Evolutionary conservation across 495 filamentous ascomycete species (phyloP), one percentile per base, ranked within the genome.

Genomic region (Penicillium bialowiezense): DNA sequence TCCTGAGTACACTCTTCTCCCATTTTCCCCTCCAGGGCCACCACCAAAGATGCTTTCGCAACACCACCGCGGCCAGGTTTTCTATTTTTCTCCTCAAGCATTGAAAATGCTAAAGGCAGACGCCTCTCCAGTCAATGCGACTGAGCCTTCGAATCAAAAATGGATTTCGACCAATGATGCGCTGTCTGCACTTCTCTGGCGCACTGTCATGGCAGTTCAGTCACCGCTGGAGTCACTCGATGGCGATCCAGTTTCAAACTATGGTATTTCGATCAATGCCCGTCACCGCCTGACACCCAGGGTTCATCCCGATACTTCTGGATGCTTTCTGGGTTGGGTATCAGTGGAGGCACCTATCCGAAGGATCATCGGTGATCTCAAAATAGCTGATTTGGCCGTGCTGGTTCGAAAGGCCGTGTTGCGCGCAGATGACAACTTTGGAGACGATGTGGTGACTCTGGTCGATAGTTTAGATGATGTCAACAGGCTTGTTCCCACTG

Each of bases 131-230:
- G 38, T 14, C 0, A 61, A 67, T 35, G 57, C 67, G 3, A 64
- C 62, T 1, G 43, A 60, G 29, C 48, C 61, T 0, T 47, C 59
- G 0, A 62, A 64, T 19, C 52, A 60, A 37, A 34, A 44, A 12
- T 65, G 56, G 55, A 50, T 73, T 2, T 73, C 68, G 3, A 73
- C 68, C 18, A 69, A 71, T 41, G 70, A 74, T 42, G 70, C 69
- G 26, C 44, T 74, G 10, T 64, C 65, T 2, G 69, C 67, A 2
- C 41, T 71, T 19, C 57, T 73, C 32, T 73, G 70, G 69, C 69
- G 69, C 19, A 68, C 62, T 1, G 61, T 69, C 13, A 70, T 68
- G 64, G 44, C 59, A 5, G 65, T 63, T 3, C 67, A 67, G 33
- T 64, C 58, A 10, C 57, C 63, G 1, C 33, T 67, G 14, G 60